Evolutionary conservation across 2,329 filamentous ascomycete species (phyloP), one percentile per base, ranked within the genome.

Genomic region (Alternaria viburni): DNA sequence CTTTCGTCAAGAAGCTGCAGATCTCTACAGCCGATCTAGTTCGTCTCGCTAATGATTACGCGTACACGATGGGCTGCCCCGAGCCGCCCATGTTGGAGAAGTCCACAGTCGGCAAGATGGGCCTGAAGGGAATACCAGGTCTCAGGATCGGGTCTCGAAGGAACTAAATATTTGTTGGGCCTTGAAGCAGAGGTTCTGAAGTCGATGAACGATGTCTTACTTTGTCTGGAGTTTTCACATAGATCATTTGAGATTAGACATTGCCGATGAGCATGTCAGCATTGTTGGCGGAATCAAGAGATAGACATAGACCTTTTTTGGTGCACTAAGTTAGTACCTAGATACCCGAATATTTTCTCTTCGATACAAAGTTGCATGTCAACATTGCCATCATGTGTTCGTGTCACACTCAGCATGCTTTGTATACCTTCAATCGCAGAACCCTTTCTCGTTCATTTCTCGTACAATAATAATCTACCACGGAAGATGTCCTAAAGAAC

Each of bases 81-180:
- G 83, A 84, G 70, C 77, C 81, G 25, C 83, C 83, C 1, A 71
- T 81, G 66, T 78, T 85, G 43, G 81, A 83, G 54, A 83, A 81
- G 73, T 80, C 75, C 58, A 76, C 79, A 1, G 76, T 84, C 4
- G 81, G 82, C 46, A 84, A 84, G 75, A 84, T 84, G 83, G 82
- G 83, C 5, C 61, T 84, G 64, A 83, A 81, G 69, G 82, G 83
- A 45, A 81, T 83, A 5, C 73, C 70, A 13, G 83, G 83, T 12
- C 70, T 84, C 45, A 74, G 69, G 28, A 72, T 79, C 49, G 77
- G 76, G 19, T 70, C 70, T 19, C 69, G 69, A 30, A 69, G 66
- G 57, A 52, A 45, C 23, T 50, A 12, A 23, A 19, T 21, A n/a
- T 28, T 19, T 23, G 9, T 51, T 32, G 15, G 8, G 21, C 21